phyloP scores from a whole-genome alignment of 2,329 filamentous ascomycete species.

The Calonectria ilicicola region DNA sequence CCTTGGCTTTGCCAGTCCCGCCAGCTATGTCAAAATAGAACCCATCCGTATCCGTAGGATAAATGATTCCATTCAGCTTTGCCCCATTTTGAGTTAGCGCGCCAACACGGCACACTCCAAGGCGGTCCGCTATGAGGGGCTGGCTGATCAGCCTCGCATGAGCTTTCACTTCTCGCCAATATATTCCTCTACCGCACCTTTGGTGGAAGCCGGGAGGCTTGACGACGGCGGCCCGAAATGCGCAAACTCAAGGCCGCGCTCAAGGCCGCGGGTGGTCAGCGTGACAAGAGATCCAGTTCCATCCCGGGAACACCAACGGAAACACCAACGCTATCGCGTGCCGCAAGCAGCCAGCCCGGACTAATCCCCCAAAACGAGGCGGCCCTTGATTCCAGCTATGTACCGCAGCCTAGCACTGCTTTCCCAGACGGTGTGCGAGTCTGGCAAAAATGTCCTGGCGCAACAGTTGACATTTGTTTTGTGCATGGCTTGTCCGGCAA shows the following conservation, averaged over 20 bases:
- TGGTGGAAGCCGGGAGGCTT: not conserved
- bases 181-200: not conserved
- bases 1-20: not conserved
- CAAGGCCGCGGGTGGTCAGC: not conserved
- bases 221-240: not conserved
- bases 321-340: not conserved
- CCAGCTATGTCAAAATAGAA: not conserved
- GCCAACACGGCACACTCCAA: not conserved
- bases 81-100: not conserved
- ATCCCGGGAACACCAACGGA: too few species aligned
- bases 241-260: not conserved
- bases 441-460: conserved; percentile 18
- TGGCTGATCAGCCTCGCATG: not conserved
- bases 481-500: conserved; percentile 56
- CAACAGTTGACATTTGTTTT: conserved; percentile 47
- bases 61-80: not conserved
- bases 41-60: not conserved
- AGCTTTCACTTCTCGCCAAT: not conserved
- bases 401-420: not conserved
- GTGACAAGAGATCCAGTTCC: not conserved
- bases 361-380: not conserved
- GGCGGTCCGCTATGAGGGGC: not conserved
- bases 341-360: not conserved
- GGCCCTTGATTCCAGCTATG: not conserved
- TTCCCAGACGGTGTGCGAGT: conserved; percentile 30